Evolutionary conservation across 139 green algal species (phyloP).

Genomic region (Asterochloris erici): DNA sequence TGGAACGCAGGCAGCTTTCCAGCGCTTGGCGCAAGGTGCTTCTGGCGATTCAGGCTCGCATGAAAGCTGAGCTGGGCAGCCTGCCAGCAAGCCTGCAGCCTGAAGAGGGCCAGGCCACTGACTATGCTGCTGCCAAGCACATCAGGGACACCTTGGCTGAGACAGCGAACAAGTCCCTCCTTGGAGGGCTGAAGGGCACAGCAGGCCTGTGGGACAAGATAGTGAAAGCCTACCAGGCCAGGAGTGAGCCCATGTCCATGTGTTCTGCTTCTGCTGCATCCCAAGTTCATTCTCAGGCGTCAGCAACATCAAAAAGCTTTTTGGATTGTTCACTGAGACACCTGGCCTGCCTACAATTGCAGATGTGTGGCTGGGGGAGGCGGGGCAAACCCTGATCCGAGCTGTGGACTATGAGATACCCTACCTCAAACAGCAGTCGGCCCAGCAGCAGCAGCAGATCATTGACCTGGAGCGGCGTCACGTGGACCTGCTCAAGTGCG

Average conservation of each 20-base stretch:
- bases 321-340: no score
- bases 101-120: conserved; percentile 28
- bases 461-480: conserved; percentile 56
- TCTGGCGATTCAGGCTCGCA: conserved; percentile 59
- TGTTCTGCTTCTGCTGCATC: no score
- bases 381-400: conserved; percentile 46
- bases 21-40: conserved; percentile 70
- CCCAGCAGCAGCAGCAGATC: conserved; percentile 48
- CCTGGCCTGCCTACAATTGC: no score
- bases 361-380: conserved; percentile 67
- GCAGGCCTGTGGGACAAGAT: conserved; percentile 73
- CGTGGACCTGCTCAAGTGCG: conserved; percentile 56
- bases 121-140: conserved; percentile 48
- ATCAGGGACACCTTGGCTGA: conserved; percentile 56
- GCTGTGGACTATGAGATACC: conserved; percentile 80
- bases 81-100: conserved; percentile 42
- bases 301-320: no score
- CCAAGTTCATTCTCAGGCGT: no score
- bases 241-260: conserved; percentile 27
- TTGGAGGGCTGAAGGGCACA: conserved; percentile 59
- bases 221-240: conserved; percentile 66
- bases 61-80: conserved; percentile 33
- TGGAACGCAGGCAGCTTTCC: conserved; percentile 62
- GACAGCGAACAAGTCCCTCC: conserved; percentile 55
- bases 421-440: conserved; percentile 58